Evolutionary conservation across 2,329 filamentous ascomycete species (phyloP).

Genomic region (Didymella arachidicola): DNA sequence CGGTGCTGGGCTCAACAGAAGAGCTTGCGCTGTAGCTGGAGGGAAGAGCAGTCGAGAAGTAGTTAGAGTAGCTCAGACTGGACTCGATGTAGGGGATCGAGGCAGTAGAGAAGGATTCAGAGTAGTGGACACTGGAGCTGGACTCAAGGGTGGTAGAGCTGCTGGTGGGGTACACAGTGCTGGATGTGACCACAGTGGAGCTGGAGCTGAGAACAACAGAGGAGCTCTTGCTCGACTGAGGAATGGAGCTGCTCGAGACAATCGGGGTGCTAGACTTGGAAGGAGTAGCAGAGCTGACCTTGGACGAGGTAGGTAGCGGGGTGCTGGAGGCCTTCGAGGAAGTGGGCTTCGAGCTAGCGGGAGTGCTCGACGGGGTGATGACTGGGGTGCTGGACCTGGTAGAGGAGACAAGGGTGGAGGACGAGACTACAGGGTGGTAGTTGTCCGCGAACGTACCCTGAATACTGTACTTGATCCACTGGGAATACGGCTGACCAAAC

Average conservation of each 20-base stretch:
- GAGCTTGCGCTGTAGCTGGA: constrained; percentile 13
- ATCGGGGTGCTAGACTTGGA: constrained; percentile 2
- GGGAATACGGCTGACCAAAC: constrained; percentile 55
- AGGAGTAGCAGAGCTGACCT: constrained; percentile 1
- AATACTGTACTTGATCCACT: constrained; percentile 57
- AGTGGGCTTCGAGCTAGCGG: constrained; percentile 3
- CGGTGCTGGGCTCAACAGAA: constrained; percentile 15
- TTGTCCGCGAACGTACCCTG: constrained; percentile 30
- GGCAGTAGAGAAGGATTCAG: constrained; percentile 14
- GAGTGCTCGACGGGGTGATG: constrained; percentile 9
- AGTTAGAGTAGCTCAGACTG: constrained; percentile 14
- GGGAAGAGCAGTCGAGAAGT: constrained; percentile 16
- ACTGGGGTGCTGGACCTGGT: neutral
- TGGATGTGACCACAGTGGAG: constrained; percentile 6
- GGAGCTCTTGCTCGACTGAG: constrained; percentile 12
- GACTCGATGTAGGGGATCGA: constrained; percentile 11
- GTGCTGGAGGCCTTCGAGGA: constrained; percentile 6
- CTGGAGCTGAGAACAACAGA: constrained; percentile 12
- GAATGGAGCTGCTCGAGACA: constrained; percentile 1
- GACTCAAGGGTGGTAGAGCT: constrained; percentile 12
- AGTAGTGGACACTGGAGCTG: constrained; percentile 14
- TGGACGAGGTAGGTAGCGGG: constrained; percentile 1
- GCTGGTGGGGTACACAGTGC: constrained; percentile 9
- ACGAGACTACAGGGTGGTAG: constrained; percentile 29
- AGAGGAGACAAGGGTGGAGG: constrained; percentile 12